phyloP scores from a whole-genome alignment of 176 grass and related monocot genomes.

The Canna indica region DNA sequence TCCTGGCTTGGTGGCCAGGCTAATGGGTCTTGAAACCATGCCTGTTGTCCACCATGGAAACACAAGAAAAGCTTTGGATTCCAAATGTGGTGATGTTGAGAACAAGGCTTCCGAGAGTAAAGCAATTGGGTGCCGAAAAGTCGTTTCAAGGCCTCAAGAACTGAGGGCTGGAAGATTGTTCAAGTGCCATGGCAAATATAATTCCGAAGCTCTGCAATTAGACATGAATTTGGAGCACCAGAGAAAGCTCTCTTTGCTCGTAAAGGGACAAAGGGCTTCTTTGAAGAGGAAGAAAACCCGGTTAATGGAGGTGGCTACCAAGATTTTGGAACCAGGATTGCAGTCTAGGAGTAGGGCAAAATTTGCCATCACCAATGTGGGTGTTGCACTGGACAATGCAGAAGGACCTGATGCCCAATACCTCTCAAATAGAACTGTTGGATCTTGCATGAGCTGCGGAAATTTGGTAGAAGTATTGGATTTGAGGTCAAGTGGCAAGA shows the following conservation, averaged over 20 bases:
- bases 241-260: slow-evolving; percentile 31
- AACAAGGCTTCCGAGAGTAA: slow-evolving; percentile 2
- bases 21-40: slow-evolving; percentile 79
- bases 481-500: not conserved
- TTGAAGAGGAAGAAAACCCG: slow-evolving; percentile 46
- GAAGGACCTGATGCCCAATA: not conserved
- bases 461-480: not conserved
- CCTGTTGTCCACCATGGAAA: slow-evolving; percentile 13
- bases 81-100: not conserved
- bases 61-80: not conserved
- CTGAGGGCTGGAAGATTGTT: not conserved
- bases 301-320: slow-evolving; percentile 55
- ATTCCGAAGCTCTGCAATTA: slow-evolving; percentile 7
- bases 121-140: not conserved
- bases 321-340: slow-evolving; percentile 54
- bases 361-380: slow-evolving; percentile 18
- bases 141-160: not conserved
- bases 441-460: not conserved
- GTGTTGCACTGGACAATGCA: slow-evolving; percentile 6
- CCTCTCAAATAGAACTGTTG: not conserved
- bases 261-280: slow-evolving; percentile 49
- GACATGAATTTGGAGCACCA: slow-evolving; percentile 23
- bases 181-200: not conserved
- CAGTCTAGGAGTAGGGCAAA: slow-evolving; percentile 28
- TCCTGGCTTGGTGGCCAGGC: slow-evolving; percentile 50